Conservation (phyloP, 1,284 basidiomycete species). For the Ustilago curta region DNA sequence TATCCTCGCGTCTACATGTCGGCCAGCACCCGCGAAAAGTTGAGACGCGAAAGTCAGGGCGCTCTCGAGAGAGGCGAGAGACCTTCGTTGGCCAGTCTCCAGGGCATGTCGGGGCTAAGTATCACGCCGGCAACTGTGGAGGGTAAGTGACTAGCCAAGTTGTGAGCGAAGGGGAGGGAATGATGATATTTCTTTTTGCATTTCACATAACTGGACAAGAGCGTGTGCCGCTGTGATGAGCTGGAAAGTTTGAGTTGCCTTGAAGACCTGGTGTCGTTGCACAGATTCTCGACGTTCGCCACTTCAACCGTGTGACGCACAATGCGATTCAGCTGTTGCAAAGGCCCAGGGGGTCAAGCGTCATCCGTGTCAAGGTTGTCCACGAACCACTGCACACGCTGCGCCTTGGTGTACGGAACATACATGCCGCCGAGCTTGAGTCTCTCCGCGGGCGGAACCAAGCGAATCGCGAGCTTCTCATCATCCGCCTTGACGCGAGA, state of each 20-base stretch:
- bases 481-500: not conserved
- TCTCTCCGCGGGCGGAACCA: slow-evolving; percentile 27
- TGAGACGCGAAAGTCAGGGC: slow-evolving; percentile 47
- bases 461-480: slow-evolving; percentile 16
- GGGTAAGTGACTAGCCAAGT: slow-evolving; percentile 39
- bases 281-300: no score
- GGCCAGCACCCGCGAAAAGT: slow-evolving; percentile 43
- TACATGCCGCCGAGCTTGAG: slow-evolving; percentile 41
- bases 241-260: no score
- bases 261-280: not conserved
- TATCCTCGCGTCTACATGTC: slow-evolving; percentile 57
- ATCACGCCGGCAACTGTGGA: slow-evolving; percentile 45
- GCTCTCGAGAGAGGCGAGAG: slow-evolving; percentile 45
- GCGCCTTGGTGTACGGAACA: slow-evolving; percentile 42
- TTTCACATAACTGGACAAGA: not conserved
- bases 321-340: not conserved
- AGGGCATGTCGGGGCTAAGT: slow-evolving; percentile 34
- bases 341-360: slow-evolving; percentile 9
- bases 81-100: slow-evolving; percentile 37
- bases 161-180: not conserved
- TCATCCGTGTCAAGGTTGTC: slow-evolving; percentile 41
- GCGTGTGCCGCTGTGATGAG: no score
- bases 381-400: slow-evolving; percentile 44
- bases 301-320: not conserved
- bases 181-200: not conserved